Conservation (phyloP, 2,329 filamentous ascomycete genomes). For the Epicoccum nigrum region DNA sequence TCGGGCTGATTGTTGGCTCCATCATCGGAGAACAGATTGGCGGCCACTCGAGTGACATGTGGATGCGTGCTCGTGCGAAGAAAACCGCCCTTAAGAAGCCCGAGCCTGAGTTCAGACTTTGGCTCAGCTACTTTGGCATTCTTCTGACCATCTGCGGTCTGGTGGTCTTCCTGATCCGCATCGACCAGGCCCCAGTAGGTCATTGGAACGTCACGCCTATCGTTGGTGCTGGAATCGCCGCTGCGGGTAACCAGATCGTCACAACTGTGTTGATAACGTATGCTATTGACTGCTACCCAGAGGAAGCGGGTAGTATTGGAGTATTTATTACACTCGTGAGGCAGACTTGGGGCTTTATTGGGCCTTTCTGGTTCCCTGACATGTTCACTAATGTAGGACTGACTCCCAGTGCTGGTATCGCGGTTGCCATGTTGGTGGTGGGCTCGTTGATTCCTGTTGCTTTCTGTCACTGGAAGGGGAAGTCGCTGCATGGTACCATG, state of each 20-base stretch:
- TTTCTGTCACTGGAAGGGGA: slow-evolving; percentile 35
- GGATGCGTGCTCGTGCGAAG: slow-evolving; percentile 54
- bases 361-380: slow-evolving; percentile 50
- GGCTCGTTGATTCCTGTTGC: slow-evolving; percentile 32
- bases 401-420: slow-evolving; percentile 47
- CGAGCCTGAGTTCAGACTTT: slow-evolving; percentile 63
- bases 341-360: slow-evolving; percentile 54
- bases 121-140: slow-evolving; percentile 62
- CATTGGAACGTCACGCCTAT: slow-evolving; percentile 64
- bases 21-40: slow-evolving; percentile 65
- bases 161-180: slow-evolving; percentile 61
- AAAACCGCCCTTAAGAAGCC: slow-evolving; percentile 45
- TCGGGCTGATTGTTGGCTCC: slow-evolving; percentile 63
- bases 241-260: slow-evolving; percentile 65
- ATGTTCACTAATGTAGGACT: slow-evolving; percentile 49
- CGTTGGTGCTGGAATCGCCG: slow-evolving; percentile 58
- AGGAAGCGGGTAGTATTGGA: slow-evolving; percentile 61
- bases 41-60: slow-evolving; percentile 60
- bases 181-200: slow-evolving; percentile 50
- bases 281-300: slow-evolving; percentile 62
- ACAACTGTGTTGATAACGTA: slow-evolving; percentile 67
- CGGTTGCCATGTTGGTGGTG: slow-evolving; percentile 40
- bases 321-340: slow-evolving; percentile 65
- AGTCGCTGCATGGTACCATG: slow-evolving; percentile 27
- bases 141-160: slow-evolving; percentile 59